phyloP scores from a whole-genome alignment of 1,139 yeast genomes.

The Taphrina sp. region DNA sequence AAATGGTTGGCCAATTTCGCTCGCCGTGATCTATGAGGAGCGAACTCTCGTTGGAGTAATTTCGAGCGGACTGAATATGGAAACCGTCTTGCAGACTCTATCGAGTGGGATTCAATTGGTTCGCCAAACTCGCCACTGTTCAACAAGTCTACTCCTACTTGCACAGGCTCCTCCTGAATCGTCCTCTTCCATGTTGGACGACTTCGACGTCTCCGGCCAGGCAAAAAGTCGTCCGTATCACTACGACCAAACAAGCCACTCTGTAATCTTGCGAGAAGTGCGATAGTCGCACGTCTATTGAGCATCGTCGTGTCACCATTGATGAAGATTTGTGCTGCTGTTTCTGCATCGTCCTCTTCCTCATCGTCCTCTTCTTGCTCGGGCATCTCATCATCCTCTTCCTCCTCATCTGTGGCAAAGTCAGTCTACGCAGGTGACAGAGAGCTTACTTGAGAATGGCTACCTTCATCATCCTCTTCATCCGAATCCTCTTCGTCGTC shows the following conservation, averaged over 20 bases:
- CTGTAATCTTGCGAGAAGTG: conserved; percentile 19
- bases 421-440: conserved; percentile 33
- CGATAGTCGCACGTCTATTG: conserved; percentile 30
- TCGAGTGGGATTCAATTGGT: conserved; percentile 11
- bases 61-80: conserved; percentile 34
- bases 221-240: conserved; percentile 22
- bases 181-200: conserved; percentile 9
- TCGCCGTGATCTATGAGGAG: conserved; percentile 28
- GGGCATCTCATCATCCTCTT: conserved; percentile 6
- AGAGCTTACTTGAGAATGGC: no score
- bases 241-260: conserved; percentile 22
- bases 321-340: neutral
- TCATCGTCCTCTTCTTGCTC: conserved; percentile 32
- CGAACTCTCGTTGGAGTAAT: conserved; percentile 35
- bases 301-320: neutral
- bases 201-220: conserved; percentile 1
- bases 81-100: conserved; percentile 33
- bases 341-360: conserved; percentile 32
- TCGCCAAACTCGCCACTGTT: conserved; percentile 38
- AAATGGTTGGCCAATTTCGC: conserved; percentile 33
- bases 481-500: conserved; percentile 19
- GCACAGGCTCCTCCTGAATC: conserved; percentile 18
- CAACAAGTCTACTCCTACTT: conserved; percentile 36
- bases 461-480: conserved; percentile 22
- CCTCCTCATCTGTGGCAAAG: conserved; percentile 10